Percentiles rank a stretch among this genome's conserved stretches.
These are phyloP conservation scores for Isochrysis galbana DNA, from an alignment of 78 protist genomes.

Conservation along the genomic window DNA sequence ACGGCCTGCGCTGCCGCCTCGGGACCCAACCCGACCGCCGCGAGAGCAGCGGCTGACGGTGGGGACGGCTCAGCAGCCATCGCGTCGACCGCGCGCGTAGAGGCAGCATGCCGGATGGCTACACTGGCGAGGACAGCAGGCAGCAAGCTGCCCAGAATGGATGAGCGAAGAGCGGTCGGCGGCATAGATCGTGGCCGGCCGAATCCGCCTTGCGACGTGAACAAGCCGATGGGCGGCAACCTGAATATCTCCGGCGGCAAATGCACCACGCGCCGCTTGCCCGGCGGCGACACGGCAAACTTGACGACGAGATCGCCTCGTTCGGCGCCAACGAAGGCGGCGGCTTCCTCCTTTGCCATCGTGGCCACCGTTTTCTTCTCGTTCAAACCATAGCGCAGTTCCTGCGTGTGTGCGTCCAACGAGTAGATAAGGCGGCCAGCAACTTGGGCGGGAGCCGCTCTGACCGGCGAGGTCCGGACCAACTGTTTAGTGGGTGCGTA, in stretches of 20 bases:
- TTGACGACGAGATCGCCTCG: slow-evolving; percentile 1
- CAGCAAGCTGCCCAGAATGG: neutral
- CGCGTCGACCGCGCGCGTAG: neutral
- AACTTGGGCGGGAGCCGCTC: no score
- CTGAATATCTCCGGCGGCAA: neutral
- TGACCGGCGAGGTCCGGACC: no score
- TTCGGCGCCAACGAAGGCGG: neutral
- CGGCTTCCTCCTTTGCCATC: neutral
- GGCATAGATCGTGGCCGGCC: neutral
- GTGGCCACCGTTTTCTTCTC: neutral
- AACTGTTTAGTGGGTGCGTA: no score
- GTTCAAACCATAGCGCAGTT: no score
- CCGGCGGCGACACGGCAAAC: neutral
- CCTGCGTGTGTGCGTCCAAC: no score
- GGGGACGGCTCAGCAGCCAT: neutral
- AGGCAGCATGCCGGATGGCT: neutral
- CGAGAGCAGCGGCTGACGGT: neutral
- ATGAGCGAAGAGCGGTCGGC: neutral
- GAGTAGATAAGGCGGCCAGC: no score
- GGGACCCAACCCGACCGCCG: neutral
- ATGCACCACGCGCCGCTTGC: neutral
- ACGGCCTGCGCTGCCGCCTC: neutral
- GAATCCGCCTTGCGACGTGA: neutral
- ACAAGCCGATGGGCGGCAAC: neutral
- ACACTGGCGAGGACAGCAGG: neutral